Conservation (phyloP, 2,329 filamentous ascomycete genomes). For the Rugonectria rugulosa region DNA sequence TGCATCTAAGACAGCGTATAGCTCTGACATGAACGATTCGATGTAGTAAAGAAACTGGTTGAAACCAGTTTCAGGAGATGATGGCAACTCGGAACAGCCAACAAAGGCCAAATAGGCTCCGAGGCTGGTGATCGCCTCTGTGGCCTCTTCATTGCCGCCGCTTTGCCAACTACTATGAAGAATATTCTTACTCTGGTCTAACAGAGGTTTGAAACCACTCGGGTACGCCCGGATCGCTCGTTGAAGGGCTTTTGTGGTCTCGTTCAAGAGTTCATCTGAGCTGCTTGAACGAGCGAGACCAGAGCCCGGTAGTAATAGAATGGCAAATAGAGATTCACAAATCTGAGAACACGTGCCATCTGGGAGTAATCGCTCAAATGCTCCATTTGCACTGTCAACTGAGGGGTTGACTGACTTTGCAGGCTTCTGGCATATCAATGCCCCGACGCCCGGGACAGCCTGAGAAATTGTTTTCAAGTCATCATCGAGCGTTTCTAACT, state of each 20-base stretch:
- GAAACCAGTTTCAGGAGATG: constrained; percentile 38
- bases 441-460: constrained; percentile 55
- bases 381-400: not conserved
- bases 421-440: constrained; percentile 52
- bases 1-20: constrained; percentile 46
- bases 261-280: constrained; percentile 50
- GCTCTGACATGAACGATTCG: constrained; percentile 44
- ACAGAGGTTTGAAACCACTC: constrained; percentile 45
- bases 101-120: constrained; percentile 57
- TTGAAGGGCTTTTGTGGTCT: constrained; percentile 51
- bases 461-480: constrained; percentile 52
- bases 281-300: constrained; percentile 27
- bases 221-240: constrained; percentile 47
- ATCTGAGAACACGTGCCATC: constrained; percentile 48
- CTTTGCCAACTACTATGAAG: constrained; percentile 37
- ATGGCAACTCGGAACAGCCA: constrained; percentile 54
- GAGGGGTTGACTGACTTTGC: constrained; percentile 26
- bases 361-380: constrained; percentile 44
- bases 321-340: constrained; percentile 45
- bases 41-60: constrained; percentile 51
- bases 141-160: constrained; percentile 28
- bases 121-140: constrained; percentile 44
- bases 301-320: constrained; percentile 37
- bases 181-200: constrained; percentile 38
- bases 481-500: constrained; percentile 44